Evolutionary conservation across 2,329 filamentous ascomycete species (phyloP), one percentile per base, ranked within the genome.

Genomic region (Neophaeococcomyces mojaviensis): DNA sequence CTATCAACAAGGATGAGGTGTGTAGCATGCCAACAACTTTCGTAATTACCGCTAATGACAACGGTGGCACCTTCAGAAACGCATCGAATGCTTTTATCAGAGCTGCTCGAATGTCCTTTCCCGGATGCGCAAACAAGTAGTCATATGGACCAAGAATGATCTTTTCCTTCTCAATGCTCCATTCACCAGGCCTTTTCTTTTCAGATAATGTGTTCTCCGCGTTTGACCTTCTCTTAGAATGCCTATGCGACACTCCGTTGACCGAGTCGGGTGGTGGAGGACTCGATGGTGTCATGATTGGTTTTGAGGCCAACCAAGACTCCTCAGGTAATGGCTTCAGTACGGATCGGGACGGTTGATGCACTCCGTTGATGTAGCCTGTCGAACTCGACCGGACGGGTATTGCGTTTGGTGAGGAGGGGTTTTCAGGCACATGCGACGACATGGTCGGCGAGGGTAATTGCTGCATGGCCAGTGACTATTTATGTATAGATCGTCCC

Each of bases 381-480:
- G 77, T 79, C 1, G 82, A 86, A 46, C 84, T 88, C 37, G 81
- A 87, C 52, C 85, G 77, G 2, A 82, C 81, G 16, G 86, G 84
- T 46, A 88, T 87, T 31, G 74, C 72, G 62, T 78, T 81, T 44
- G 82, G 81, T n/a, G 74, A 77, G 54, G 57, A 40, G 16, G 57
- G 55, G 38, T 55, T 55, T 41, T 55, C 58, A 31, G 49, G 32
- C 15, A 31, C 24, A 38, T 47, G 18, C 35, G 52, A 51, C 43
- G 51, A 46, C 51, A 52, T 49, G 35, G 28, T 35, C 41, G 44
- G 18, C 15, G 24, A 32, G 9, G 24, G 8, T 20, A 28, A n/a
- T 16, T 16, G 26, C 30, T 13, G 22, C 40, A 43, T 46, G 43
- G 7, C 9, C 12, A 19, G 9, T 12, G 31, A 39, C 32, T 16